phyloP scores from a whole-genome alignment of 139 green algal species.

The Desmodesmus armatus region DNA sequence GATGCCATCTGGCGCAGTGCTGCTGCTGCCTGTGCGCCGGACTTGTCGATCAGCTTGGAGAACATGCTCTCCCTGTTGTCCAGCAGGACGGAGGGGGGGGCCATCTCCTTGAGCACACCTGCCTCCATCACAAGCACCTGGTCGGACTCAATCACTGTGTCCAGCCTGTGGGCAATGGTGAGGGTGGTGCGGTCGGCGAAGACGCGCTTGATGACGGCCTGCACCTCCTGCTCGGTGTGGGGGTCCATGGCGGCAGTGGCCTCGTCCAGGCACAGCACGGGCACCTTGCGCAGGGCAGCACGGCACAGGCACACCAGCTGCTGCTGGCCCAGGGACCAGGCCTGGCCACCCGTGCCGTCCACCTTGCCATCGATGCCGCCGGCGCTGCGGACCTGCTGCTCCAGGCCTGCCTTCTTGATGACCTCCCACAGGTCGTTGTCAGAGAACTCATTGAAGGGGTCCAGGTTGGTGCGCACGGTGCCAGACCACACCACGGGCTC shows the following conservation, averaged over 20 bases:
- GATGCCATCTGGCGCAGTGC: slow-evolving; percentile 65
- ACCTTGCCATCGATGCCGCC: slow-evolving; percentile 78
- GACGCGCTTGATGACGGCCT: slow-evolving; percentile 61
- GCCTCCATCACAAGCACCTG: slow-evolving; percentile 74
- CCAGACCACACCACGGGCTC: slow-evolving; percentile 85
- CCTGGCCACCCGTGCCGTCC: slow-evolving; percentile 53
- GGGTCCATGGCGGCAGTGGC: slow-evolving; percentile 81
- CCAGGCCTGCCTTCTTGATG: slow-evolving; percentile 60
- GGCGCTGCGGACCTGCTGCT: slow-evolving; percentile 41
- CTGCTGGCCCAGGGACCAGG: slow-evolving; percentile 74
- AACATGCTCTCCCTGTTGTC: slow-evolving; percentile 61
- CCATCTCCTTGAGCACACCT: slow-evolving; percentile 73
- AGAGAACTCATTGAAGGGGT: slow-evolving; percentile 74
- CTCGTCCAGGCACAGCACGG: slow-evolving; percentile 80
- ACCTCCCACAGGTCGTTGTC: slow-evolving; percentile 46
- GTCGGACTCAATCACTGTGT: slow-evolving; percentile 82
- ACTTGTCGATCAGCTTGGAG: slow-evolving; percentile 70
- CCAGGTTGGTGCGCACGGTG: slow-evolving; percentile 84
- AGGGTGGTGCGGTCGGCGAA: slow-evolving; percentile 77
- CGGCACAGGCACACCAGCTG: slow-evolving; percentile 83
- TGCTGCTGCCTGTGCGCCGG: slow-evolving; percentile 51
- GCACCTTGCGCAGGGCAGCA: slow-evolving; percentile 70
- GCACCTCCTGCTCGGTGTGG: slow-evolving; percentile 78
- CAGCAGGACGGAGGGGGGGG: slow-evolving; percentile 57
- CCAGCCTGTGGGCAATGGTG: slow-evolving; percentile 74